Conservation (phyloP, 1,284 basidiomycete genomes). For the Rhizoctonia solani region DNA sequence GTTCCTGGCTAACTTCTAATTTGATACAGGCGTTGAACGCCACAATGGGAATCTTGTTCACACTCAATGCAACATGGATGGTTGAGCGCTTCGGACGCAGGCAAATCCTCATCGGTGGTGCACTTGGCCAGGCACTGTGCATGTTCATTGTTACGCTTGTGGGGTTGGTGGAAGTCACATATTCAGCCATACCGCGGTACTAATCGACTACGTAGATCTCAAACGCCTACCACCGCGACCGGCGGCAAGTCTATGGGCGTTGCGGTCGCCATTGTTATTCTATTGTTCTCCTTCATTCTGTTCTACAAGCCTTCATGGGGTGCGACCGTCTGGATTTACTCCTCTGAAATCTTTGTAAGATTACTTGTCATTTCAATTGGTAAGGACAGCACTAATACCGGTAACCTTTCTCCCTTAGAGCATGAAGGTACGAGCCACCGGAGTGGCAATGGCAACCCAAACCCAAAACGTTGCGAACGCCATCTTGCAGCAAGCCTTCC, state of each 20-base stretch:
- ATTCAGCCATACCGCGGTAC: neutral
- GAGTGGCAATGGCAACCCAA: conserved; percentile 38
- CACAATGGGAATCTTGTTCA: conserved; percentile 38
- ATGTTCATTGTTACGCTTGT: conserved; percentile 37
- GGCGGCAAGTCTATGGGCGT: conserved; percentile 36
- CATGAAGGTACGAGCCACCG: conserved; percentile 38
- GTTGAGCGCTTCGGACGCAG: conserved; percentile 37
- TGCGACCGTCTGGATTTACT: conserved; percentile 40
- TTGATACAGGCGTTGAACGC: conserved; percentile 30
- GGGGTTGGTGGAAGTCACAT: conserved; percentile 1
- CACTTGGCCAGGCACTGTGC: conserved; percentile 36
- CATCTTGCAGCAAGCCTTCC: conserved; percentile 39
- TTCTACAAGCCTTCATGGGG: conserved; percentile 41
- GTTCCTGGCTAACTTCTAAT: neutral
- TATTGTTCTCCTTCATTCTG: conserved; percentile 37
- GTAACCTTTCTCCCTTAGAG: conserved; percentile 1
- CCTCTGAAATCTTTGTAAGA: conserved; percentile 38
- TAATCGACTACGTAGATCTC: neutral
- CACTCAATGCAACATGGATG: conserved; percentile 37
- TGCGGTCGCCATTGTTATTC: conserved; percentile 37
- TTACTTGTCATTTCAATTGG: neutral
- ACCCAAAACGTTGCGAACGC: conserved; percentile 38
- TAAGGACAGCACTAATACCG: neutral
- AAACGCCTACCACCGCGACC: conserved; percentile 24
- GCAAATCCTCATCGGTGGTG: conserved; percentile 34